A percentile compares a stretch with the other conserved stretches of the same genome.
Conservation (phyloP, 116 monocot genomes). For the Phalaenopsis hybrid region DNA sequence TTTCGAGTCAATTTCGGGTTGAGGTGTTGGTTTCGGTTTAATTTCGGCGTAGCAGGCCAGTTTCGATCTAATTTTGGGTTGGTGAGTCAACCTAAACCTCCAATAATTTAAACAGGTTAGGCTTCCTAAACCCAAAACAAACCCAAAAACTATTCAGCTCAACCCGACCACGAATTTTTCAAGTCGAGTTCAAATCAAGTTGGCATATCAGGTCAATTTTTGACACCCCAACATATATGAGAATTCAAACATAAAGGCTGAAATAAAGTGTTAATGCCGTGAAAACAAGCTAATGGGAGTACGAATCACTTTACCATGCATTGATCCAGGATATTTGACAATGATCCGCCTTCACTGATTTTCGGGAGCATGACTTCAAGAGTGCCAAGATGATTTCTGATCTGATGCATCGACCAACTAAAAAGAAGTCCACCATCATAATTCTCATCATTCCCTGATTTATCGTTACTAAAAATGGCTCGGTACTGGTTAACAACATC, state of each 20-base stretch:
- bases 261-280: background rate
- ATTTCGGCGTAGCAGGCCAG: no score
- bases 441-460: slow-evolving; percentile 87
- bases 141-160: no score
- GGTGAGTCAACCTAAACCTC: no score
- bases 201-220: no score
- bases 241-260: background rate
- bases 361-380: slow-evolving; percentile 90
- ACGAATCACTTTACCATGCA: slow-evolving; percentile 66
- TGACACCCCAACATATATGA: background rate
- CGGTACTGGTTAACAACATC: slow-evolving; percentile 97
- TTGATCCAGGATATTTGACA: slow-evolving; percentile 87
- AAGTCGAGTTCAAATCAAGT: no score
- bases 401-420: slow-evolving; percentile 98
- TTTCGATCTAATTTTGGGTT: no score
- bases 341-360: slow-evolving; percentile 77
- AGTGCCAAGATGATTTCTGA: slow-evolving; percentile 65
- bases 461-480: slow-evolving; percentile 89
- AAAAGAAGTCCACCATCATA: slow-evolving; percentile 96
- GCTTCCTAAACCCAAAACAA: no score
- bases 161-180: no score
- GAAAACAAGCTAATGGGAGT: background rate
- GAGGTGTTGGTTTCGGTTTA: no score
- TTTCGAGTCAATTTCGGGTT: no score
- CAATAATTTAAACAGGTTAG: no score